phyloP scores from a whole-genome alignment of 192 early-diverging fungal species.

The Coemansia sp. region DNA sequence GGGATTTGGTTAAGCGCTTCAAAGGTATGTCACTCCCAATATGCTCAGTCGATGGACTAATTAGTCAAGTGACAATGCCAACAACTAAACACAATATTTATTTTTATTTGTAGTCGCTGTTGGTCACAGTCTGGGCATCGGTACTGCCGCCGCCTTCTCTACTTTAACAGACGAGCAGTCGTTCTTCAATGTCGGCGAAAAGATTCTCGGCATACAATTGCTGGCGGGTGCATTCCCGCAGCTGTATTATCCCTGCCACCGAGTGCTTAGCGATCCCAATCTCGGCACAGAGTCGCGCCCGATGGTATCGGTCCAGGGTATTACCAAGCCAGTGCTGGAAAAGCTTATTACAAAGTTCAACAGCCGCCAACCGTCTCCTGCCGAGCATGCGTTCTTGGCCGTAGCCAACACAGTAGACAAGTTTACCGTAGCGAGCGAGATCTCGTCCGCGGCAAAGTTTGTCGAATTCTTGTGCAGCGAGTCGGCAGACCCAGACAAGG shows the following conservation, averaged over 20 bases:
- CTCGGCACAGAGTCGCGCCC: conserved; percentile 7
- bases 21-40: conserved; percentile 24
- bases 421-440: conserved; percentile 32
- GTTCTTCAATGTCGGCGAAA: conserved; percentile 75
- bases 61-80: background rate
- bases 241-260: conserved; percentile 47
- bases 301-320: conserved; percentile 24
- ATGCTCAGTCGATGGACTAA: background rate
- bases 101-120: conserved; percentile 49
- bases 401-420: conserved; percentile 24
- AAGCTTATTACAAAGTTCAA: conserved; percentile 23
- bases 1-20: conserved; percentile 33
- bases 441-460: conserved; percentile 10
- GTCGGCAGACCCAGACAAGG: conserved; percentile 17
- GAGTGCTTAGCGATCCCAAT: background rate
- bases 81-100: background rate
- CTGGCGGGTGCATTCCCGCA: conserved; percentile 84
- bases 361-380: background rate
- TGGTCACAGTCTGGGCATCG: conserved; percentile 92
- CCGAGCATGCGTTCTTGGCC: conserved; percentile 22
- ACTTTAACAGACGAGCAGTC: conserved; percentile 76
- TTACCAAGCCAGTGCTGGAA: conserved; percentile 9
- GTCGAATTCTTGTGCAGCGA: conserved; percentile 8
- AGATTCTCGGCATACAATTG: conserved; percentile 80
- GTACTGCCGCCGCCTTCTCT: conserved; percentile 83